Evolutionary conservation across 805 yeast species (phyloP).

Genomic region (Suhomyces faveliae): DNA sequence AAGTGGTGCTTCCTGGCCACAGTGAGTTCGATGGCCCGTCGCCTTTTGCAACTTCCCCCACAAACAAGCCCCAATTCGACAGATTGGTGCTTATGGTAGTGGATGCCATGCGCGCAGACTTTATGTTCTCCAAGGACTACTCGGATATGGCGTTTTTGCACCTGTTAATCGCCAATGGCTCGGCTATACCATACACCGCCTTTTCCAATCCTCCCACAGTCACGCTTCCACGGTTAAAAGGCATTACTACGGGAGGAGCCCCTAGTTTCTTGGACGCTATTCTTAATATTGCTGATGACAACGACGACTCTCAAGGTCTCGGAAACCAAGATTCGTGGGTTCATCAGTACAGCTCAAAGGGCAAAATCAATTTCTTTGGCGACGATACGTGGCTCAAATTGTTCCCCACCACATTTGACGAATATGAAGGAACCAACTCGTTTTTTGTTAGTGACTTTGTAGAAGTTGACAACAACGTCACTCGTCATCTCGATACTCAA

Average conservation of each 20-base stretch:
- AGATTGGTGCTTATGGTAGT: constrained; percentile 79
- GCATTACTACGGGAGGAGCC: constrained; percentile 90
- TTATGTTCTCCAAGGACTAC: constrained; percentile 56
- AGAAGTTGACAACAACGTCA: constrained; percentile 90
- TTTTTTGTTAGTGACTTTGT: constrained; percentile 94
- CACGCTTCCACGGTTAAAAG: constrained; percentile 89
- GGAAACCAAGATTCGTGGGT: constrained; percentile 86
- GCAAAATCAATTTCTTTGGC: constrained; percentile 77
- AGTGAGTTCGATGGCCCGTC: constrained; percentile 28
- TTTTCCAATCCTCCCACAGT: constrained; percentile 95
- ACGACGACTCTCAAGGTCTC: constrained; percentile 64
- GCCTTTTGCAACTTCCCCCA: constrained; percentile 21
- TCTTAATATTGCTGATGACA: constrained; percentile 88
- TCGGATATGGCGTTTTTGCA: constrained; percentile 74
- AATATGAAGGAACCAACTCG: constrained; percentile 83
- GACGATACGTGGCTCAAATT: constrained; percentile 97
- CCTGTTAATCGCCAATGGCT: constrained; percentile 56
- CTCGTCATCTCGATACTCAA: constrained; percentile 74
- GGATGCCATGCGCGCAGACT: constrained; percentile 91
- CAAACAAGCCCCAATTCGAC: constrained; percentile 48
- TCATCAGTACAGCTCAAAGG: constrained; percentile 50
- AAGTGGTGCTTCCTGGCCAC: constrained; percentile 66
- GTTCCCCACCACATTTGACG: constrained; percentile 68
- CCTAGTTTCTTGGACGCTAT: constrained; percentile 95
- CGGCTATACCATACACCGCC: constrained; percentile 87